Conservation (phyloP, 2,329 filamentous ascomycete species). For the Erysiphe pulchra region DNA sequence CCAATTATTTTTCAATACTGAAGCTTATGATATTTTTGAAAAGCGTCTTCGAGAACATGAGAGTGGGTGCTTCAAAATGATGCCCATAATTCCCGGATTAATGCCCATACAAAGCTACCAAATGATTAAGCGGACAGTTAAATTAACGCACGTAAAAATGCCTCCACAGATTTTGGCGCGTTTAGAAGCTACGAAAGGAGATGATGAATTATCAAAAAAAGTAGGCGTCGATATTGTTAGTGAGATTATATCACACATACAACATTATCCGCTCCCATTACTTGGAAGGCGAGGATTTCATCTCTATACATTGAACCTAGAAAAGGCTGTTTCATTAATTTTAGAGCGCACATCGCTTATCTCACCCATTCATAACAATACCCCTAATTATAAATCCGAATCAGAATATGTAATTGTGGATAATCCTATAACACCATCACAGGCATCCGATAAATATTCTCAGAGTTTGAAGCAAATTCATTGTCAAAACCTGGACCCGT, state of each 20-base stretch:
- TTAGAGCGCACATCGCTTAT: conserved; percentile 70
- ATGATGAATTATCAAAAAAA: conserved; percentile 59
- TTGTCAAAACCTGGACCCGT: conserved; percentile 42
- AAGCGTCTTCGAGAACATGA: conserved; percentile 49
- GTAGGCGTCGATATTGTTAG: conserved; percentile 61
- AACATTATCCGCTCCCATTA: conserved; percentile 28
- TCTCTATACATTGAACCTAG: conserved; percentile 90
- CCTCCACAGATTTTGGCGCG: conserved; percentile 44
- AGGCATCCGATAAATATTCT: conserved; percentile 22
- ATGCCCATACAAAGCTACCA: conserved; percentile 98
- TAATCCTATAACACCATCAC: conserved; percentile 2
- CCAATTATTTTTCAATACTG: conserved; percentile 80
- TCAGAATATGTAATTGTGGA: conserved; percentile 21
- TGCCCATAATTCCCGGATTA: conserved; percentile 78
- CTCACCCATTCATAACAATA: conserved; percentile 19
- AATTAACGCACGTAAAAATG: conserved; percentile 71
- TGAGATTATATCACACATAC: conserved; percentile 61
- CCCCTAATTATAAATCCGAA: conserved; percentile 5
- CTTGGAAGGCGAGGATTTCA: conserved; percentile 58
- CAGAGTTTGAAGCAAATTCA: too few relatives aligned
- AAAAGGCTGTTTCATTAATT: conserved; percentile 88
- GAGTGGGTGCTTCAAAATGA: conserved; percentile 60
- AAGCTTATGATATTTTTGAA: conserved; percentile 64
- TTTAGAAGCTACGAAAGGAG: conserved; percentile 46
- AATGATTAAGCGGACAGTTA: conserved; percentile 80